Evolutionary conservation across 306 rosid genomes (phyloP).

Genomic region (Quercus variabilis): DNA sequence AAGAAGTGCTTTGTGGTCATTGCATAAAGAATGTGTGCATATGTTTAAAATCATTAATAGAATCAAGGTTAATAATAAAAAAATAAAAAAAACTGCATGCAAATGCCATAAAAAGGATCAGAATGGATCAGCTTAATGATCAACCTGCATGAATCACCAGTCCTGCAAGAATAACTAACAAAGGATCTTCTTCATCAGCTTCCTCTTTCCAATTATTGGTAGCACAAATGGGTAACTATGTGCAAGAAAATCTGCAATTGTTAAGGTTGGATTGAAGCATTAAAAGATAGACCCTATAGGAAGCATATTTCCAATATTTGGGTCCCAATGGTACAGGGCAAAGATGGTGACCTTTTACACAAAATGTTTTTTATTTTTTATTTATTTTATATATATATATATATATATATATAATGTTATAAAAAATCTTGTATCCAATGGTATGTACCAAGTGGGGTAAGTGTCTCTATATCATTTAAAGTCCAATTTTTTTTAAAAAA

Average conservation of each 20-base stretch:
- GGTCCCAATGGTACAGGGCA: slow-evolving; percentile 87
- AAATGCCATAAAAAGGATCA: too few species aligned
- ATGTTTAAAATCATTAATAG: too few species aligned
- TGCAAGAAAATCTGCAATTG: slow-evolving; percentile 32
- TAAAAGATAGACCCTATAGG: slow-evolving; percentile 94
- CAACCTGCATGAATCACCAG: too few species aligned
- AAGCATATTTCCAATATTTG: slow-evolving; percentile 97
- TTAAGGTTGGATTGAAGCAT: slow-evolving; percentile 87
- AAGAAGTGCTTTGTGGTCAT: too few species aligned
- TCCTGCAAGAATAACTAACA: slow-evolving; percentile 95
- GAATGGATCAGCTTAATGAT: too few species aligned
- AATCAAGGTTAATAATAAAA: too few species aligned
- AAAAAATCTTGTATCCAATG: background rate
- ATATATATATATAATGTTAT: too few species aligned
- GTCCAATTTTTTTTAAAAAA: slow-evolving; percentile 45
- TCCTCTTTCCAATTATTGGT: slow-evolving; percentile 83
- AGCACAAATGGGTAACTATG: slow-evolving; percentile 19
- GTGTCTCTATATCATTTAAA: slow-evolving; percentile 75
- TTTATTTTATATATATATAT: too few species aligned
- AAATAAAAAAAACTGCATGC: too few species aligned
- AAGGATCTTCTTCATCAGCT: slow-evolving; percentile 73
- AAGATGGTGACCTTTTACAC: slow-evolving; percentile 74
- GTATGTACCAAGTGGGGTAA: slow-evolving; percentile 71
- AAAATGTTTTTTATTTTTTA: background rate
- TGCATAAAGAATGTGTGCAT: too few species aligned